phyloP scores from a whole-genome alignment of 2,329 filamentous ascomycete species.

The Aspergillus udagawae region DNA sequence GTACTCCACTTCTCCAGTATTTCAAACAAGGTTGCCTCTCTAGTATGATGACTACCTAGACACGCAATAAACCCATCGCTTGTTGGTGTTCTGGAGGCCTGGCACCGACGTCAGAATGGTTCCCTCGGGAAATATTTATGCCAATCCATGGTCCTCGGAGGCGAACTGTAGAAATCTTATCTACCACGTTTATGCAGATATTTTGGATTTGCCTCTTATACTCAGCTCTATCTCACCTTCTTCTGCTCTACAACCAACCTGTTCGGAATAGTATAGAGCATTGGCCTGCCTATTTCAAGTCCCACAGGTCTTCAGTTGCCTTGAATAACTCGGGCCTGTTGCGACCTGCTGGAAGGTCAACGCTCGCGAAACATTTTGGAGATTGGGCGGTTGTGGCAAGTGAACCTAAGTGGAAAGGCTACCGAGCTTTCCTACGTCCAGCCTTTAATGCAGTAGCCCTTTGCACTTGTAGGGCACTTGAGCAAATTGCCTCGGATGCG shows the following conservation, averaged over 20 bases:
- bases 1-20: slow-evolving; percentile 7
- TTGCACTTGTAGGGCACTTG: not conserved
- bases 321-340: not conserved
- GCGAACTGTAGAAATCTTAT: not conserved
- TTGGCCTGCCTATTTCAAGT: not conserved
- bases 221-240: not conserved
- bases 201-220: not conserved
- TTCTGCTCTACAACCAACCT: not conserved
- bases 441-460: too few species aligned
- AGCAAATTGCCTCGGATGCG: not conserved
- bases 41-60: not conserved
- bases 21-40: too few species aligned
- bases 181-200: not conserved
- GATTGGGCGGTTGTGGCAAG: not conserved
- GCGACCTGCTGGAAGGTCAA: not conserved
- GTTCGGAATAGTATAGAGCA: not conserved
- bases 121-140: slow-evolving; percentile 3
- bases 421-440: not conserved
- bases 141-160: not conserved
- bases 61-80: not conserved
- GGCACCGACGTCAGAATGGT: slow-evolving; percentile 9
- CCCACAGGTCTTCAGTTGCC: not conserved
- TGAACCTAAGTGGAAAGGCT: not conserved
- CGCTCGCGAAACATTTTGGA: not conserved
- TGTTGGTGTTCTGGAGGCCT: not conserved